These are phyloP conservation scores for Mortierella claussenii DNA, from an alignment of 192 early-diverging fungal species.

Conservation along the genomic window DNA sequence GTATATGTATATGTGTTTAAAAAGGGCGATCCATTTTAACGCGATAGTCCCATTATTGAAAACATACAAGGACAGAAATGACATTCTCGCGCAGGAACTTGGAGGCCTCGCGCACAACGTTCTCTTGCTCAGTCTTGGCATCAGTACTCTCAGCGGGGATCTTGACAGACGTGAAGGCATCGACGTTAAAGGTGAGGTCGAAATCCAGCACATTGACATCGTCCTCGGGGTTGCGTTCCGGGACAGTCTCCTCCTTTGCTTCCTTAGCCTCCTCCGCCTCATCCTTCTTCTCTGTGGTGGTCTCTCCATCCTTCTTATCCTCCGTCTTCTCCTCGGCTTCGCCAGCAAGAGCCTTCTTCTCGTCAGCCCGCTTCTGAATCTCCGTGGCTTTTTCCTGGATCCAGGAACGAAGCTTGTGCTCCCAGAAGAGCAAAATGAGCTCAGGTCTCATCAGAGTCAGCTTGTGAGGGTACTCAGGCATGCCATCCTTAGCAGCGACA, in stretches of 20 bases:
- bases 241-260: slow-evolving; percentile 18
- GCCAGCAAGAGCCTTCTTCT: slow-evolving; percentile 38
- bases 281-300: slow-evolving; percentile 15
- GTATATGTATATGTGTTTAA: too few species aligned
- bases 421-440: slow-evolving; percentile 87
- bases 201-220: slow-evolving; percentile 56
- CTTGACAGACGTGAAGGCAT: slow-evolving; percentile 68
- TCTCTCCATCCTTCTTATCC: slow-evolving; percentile 5
- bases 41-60: slow-evolving; percentile 12
- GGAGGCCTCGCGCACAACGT: slow-evolving; percentile 77
- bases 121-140: slow-evolving; percentile 60
- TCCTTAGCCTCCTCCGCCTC: slow-evolving; percentile 23
- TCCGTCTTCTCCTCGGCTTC: slow-evolving; percentile 28
- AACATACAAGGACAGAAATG: slow-evolving; percentile 66
- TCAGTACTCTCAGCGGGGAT: slow-evolving; percentile 24
- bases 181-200: slow-evolving; percentile 63
- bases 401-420: slow-evolving; percentile 75
- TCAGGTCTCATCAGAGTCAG: slow-evolving; percentile 88
- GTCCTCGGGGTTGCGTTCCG: slow-evolving; percentile 50
- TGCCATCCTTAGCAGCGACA: slow-evolving; percentile 63
- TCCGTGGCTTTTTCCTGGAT: slow-evolving; percentile 65
- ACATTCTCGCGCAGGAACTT: slow-evolving; percentile 79
- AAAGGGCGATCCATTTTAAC: too few species aligned
- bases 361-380: slow-evolving; percentile 51
- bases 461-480: slow-evolving; percentile 87